Base-by-base conservation (phyloP, 108 stramenopile genomes). In the Stephanodiscus minutulus region DNA sequence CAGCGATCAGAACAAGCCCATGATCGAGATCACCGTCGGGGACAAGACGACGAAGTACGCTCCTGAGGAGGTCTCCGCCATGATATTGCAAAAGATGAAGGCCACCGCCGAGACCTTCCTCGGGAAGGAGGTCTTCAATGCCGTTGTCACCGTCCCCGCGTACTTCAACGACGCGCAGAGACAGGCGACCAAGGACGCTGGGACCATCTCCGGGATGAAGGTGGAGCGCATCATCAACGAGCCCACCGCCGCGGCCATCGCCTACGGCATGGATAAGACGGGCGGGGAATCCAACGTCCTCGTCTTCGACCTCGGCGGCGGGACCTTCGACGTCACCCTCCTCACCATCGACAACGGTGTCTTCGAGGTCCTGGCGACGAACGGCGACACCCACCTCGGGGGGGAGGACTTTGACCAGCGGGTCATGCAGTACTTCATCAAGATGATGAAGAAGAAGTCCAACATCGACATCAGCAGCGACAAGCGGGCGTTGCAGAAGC, bases 151-250 rank as follows among this genome's bases (percentile, higher is more conserved):
- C 13, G 98, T 98, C 33, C 98, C 98, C 21, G 98, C 98, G 43
- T 97, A 97, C 83, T 98, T 98, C 91, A 98, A 97, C 74, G 92
- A 95, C 75, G 95, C 96, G 41, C 98, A 98, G 84, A 88, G 98
- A 61, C 97, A 97, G 84, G 97, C 97, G 20, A 96, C 94, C 74
- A 96, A 97, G 87, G 90, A 96, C 79, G 97, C 98, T 44, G 98
- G 97, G 24, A 91, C 84, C 35, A 98, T 98, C 76, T 74, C 97
- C n/a, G 97, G 97, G 24, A 79, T 98, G 85, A 87, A 86, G 70
- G 94, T 98, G 29, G 87, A 95, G 70, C 94, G 98, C 61, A 96
- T 98, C 74, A 96, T 98, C 92, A 98, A 98, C 85, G 98, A 98
- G 85, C 97, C 98, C 39, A 97, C 97, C 31, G 97, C 97, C 35